Conservation (phyloP, 306 rosid species). For the Parietaria judaica region DNA sequence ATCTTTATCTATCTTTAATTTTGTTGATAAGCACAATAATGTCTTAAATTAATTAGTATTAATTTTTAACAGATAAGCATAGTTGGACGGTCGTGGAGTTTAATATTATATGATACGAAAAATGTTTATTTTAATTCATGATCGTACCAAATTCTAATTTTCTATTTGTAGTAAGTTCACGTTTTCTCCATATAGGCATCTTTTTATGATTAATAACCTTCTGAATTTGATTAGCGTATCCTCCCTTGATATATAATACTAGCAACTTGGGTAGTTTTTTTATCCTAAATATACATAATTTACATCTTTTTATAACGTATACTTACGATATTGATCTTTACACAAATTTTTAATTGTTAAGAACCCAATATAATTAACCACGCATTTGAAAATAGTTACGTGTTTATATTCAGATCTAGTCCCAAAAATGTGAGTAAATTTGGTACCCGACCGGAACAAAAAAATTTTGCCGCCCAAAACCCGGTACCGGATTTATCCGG, state of each 20-base stretch:
- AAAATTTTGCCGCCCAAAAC: too few species aligned
- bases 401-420: too few species aligned
- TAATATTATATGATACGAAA: background rate
- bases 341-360: background rate
- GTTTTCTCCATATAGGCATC: background rate
- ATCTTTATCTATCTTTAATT: background rate
- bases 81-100: conserved; percentile 5
- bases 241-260: background rate
- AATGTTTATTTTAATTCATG: background rate
- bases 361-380: too few species aligned
- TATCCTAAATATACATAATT: too few species aligned
- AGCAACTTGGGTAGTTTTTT: background rate
- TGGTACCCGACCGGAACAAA: too few species aligned
- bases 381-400: too few species aligned
- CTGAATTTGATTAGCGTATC: background rate
- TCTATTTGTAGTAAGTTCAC: background rate
- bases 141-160: background rate
- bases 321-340: too few species aligned
- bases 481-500: too few species aligned
- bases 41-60: background rate
- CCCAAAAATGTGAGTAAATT: too few species aligned
- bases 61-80: conserved; percentile 1
- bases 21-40: background rate
- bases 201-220: too few species aligned
- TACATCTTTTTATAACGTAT: too few species aligned